Evolutionary conservation across 2,329 filamentous ascomycete genomes (phyloP).

Genomic region (Rachicladosporium sp.): DNA sequence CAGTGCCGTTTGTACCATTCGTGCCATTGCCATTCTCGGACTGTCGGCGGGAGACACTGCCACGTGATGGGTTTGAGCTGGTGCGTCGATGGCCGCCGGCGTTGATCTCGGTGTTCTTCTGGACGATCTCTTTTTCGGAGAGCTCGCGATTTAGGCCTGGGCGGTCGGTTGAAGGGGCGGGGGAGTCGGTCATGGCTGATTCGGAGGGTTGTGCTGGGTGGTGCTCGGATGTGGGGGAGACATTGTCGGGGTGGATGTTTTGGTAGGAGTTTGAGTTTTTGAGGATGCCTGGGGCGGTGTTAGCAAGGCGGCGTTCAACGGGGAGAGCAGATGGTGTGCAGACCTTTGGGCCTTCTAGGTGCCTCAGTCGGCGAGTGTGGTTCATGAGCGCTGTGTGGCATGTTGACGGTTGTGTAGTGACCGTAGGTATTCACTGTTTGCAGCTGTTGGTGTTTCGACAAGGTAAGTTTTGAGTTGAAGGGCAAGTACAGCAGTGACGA

Average conservation of each 20-base stretch:
- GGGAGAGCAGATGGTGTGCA: background rate
- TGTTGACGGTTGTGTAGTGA: conserved; percentile 7
- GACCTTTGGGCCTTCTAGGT: conserved; percentile 34
- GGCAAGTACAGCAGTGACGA: too few species aligned
- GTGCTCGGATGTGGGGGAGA: conserved; percentile 32
- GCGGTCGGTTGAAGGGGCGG: conserved; percentile 25
- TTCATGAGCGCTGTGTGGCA: conserved; percentile 18
- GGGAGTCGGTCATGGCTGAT: conserved; percentile 2
- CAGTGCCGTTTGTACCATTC: conserved; percentile 23
- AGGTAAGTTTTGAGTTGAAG: too few species aligned
- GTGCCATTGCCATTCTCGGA: conserved; percentile 38
- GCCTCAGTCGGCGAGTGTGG: conserved; percentile 17
- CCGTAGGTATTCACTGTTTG: background rate
- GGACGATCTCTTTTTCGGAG: conserved; percentile 75
- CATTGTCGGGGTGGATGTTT: conserved; percentile 39
- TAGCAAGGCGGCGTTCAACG: conserved; percentile 1
- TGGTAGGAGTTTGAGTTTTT: conserved; percentile 67
- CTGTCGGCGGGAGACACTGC: conserved; percentile 59
- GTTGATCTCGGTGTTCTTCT: conserved; percentile 90
- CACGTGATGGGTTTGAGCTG: conserved; percentile 61
- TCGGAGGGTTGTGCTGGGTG: conserved; percentile 7
- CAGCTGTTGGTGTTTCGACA: too few species aligned
- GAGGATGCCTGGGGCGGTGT: conserved; percentile 58
- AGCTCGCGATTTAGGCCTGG: conserved; percentile 38
- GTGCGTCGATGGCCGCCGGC: conserved; percentile 69